phyloP scores from a whole-genome alignment of 768 basidiomycete genomes.

The Naganishia antarctica region DNA sequence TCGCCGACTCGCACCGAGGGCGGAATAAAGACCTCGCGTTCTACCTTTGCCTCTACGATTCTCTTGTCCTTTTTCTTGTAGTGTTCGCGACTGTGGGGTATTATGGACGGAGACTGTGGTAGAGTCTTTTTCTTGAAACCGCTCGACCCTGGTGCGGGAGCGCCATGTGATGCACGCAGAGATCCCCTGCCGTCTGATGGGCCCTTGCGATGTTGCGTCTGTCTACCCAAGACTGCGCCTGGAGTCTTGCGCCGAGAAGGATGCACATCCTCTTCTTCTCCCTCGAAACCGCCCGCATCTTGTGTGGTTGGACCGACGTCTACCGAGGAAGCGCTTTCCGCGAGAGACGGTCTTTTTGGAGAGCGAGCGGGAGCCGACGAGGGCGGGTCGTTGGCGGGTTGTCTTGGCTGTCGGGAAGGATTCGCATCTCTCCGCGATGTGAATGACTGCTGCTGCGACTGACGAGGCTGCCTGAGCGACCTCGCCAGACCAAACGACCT shows the following conservation, averaged over 20 bases:
- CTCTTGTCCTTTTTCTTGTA: slow-evolving; percentile 25
- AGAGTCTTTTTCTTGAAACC: slow-evolving; percentile 5
- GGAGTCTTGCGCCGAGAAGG: not conserved
- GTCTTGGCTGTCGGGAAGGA: too few species aligned
- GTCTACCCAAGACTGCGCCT: not conserved
- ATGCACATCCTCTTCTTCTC: not conserved
- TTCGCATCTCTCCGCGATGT: not conserved
- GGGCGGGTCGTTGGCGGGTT: too few species aligned
- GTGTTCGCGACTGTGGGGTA: slow-evolving; percentile 10
- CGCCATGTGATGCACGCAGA: not conserved
- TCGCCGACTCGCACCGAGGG: slow-evolving; percentile 40
- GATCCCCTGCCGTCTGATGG: slow-evolving; percentile 16
- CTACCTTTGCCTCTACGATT: slow-evolving; percentile 31
- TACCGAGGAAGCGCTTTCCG: not conserved
- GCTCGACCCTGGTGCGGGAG: not conserved
- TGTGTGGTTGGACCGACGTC: slow-evolving; percentile 5
- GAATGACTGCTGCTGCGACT: not conserved
- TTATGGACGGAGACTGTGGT: not conserved
- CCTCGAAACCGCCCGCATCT: not conserved
- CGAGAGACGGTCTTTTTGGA: slow-evolving; percentile 4
- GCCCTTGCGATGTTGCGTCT: not conserved
- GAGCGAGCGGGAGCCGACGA: too few species aligned
- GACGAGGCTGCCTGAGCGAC: not conserved
- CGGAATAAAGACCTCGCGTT: slow-evolving; percentile 46
- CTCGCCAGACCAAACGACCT: not conserved